Base-by-base conservation (phyloP, 257 asterid genomes). In the Jacaranda mimosifolia region DNA sequence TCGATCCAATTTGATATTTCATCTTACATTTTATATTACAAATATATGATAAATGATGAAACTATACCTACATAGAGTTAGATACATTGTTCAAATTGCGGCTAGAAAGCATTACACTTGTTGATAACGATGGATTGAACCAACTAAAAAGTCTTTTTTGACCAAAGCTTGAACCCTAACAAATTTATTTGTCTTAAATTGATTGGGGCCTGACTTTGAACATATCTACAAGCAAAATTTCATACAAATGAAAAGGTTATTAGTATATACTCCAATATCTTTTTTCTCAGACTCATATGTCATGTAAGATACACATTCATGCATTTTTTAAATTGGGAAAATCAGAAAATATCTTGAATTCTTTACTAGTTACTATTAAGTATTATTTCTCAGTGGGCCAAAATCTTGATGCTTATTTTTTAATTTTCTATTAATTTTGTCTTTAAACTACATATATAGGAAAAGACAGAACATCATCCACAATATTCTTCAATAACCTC, bases 151-250 rank as follows among this genome's bases (percentile, higher is more conserved):
- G 77, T 65, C 67, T 6, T 2, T 56, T 64, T 70, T 64, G 66
- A 76, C 85, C 79, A 15, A 76, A 81, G 13, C 35, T 65, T 51
- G 18, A 42, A 68, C 63, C 80, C 36, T 35, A n/a, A 48, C 4
- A 1, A 45, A 79, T 66, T 38, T 69, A 40, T 52, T 55, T 21
- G 32, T 46, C 18, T 67, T 39, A 53, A 67, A 46, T 15, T 68
- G 14, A 35, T 36, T 40, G 39, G 32, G 72, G 62, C 51, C 63
- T 49, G 32, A 58, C 68, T 68, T 78, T 63, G 63, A 78, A 57
- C 68, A 46, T 45, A 56, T 45, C 55, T 48, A 49, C 3, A 21
- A 53, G 4, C 53, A 39, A 15, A 65, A 7, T 1, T 65, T n/a
- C 15, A 2, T 4, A 65, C 4, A 7, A 40, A 9, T 5, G 4